These are phyloP conservation scores for Lactarius quietus DNA, from an alignment of 768 basidiomycete genomes.

Conservation along the genomic window DNA sequence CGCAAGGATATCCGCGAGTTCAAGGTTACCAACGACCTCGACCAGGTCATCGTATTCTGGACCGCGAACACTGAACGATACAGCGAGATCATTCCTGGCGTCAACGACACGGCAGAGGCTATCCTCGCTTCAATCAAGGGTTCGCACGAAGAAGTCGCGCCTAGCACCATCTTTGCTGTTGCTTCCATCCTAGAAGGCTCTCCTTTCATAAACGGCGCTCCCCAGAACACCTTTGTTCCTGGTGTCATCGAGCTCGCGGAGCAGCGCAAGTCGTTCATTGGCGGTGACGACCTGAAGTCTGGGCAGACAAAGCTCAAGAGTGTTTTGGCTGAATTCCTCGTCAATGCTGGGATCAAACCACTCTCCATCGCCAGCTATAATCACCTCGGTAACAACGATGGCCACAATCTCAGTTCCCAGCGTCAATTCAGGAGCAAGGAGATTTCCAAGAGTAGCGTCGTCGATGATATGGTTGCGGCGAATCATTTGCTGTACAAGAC, in stretches of 20 bases:
- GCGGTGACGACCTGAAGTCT: conserved; percentile 96
- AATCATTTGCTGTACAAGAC: conserved; percentile 90
- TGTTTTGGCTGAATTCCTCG: conserved; percentile 96
- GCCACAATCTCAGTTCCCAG: conserved; percentile 85
- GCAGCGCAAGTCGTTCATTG: conserved; percentile 86
- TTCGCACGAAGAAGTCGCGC: conserved; percentile 93
- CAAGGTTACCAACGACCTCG: conserved; percentile 78
- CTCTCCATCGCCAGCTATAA: conserved; percentile 97
- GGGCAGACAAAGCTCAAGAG: conserved; percentile 98
- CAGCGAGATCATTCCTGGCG: conserved; percentile 88
- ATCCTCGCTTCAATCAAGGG: conserved; percentile 75
- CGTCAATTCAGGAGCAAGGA: conserved; percentile 98
- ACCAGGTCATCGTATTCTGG: conserved; percentile 94
- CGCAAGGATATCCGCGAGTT: conserved; percentile 93
- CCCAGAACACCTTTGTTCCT: conserved; percentile 98
- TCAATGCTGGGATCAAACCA: conserved; percentile 98
- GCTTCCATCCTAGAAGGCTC: conserved; percentile 93
- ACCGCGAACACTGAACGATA: conserved; percentile 99
- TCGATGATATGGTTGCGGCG: conserved; percentile 96
- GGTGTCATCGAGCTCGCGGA: conserved; percentile 93
- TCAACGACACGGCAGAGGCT: conserved; percentile 92
- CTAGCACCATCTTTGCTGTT: conserved; percentile 93
- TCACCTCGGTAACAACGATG: conserved; percentile 98
- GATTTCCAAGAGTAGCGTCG: conserved; percentile 95
- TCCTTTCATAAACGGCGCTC: conserved; percentile 96